Conservation (phyloP, 805 yeast species). For the Zygosaccharomyces gambellarensis region DNA sequence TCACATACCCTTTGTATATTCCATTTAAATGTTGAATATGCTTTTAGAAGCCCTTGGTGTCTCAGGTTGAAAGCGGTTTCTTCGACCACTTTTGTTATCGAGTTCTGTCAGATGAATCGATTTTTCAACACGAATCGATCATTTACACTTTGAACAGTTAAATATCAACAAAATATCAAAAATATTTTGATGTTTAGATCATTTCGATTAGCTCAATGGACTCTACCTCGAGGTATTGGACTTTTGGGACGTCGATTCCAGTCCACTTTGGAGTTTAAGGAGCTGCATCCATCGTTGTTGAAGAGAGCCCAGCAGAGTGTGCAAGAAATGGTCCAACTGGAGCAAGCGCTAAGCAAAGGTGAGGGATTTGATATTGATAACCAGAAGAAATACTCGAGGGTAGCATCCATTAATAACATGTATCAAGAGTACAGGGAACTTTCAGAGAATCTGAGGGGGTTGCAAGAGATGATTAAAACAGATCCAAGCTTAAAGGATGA, state of each 20-base stretch:
- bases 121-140: constrained; percentile 1
- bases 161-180: not conserved
- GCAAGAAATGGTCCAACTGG: constrained; percentile 40
- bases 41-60: not conserved
- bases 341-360: constrained; percentile 41
- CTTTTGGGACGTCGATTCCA: not conserved
- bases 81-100: not conserved
- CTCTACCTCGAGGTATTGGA: not conserved
- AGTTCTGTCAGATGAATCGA: not conserved
- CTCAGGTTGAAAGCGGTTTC: not conserved
- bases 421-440: constrained; percentile 38
- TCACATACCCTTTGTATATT: constrained; percentile 23
- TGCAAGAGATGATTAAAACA: constrained; percentile 31
- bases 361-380: constrained; percentile 41
- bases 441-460: constrained; percentile 32
- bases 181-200: not conserved
- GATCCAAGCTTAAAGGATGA: constrained; percentile 44
- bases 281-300: constrained; percentile 49
- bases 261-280: constrained; percentile 16
- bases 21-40: constrained; percentile 7
- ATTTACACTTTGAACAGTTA: not conserved
- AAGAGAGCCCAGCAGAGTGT: constrained; percentile 43
- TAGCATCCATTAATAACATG: constrained; percentile 42
- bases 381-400: constrained; percentile 45
- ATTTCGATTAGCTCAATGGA: not conserved